phyloP scores from a whole-genome alignment of 495 filamentous ascomycete genomes.

The Podospora conica region DNA sequence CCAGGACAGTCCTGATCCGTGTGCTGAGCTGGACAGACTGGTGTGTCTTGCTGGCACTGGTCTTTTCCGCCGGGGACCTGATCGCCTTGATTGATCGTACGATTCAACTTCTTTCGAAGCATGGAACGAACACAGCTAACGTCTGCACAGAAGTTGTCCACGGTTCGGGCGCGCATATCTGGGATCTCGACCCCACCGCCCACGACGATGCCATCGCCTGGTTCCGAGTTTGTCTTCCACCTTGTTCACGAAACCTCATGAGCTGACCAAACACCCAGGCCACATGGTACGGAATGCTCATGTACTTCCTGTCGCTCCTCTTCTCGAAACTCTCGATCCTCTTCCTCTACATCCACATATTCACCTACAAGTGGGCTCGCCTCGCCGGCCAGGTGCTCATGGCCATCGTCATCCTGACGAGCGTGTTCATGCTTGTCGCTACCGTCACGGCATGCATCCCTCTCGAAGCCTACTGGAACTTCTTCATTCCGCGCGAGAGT shows the following conservation, averaged over 20 bases:
- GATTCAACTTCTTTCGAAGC: background rate
- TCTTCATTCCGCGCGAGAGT: conserved; percentile 7
- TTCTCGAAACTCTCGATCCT: conserved; percentile 36
- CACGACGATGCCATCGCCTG: conserved; percentile 13
- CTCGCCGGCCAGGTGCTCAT: conserved; percentile 26
- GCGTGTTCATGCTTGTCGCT: conserved; percentile 22
- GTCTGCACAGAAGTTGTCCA: conserved; percentile 17
- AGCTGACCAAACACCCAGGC: conserved; percentile 11
- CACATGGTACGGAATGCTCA: conserved; percentile 27
- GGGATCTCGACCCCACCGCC: conserved; percentile 26
- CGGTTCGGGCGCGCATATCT: conserved; percentile 26
- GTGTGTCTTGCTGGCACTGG: conserved; percentile 25
- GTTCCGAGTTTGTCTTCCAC: conserved; percentile 19
- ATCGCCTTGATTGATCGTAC: conserved; percentile 24
- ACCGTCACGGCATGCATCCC: conserved; percentile 29
- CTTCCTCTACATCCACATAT: conserved; percentile 35
- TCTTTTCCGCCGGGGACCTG: conserved; percentile 21
- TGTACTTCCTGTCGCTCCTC: conserved; percentile 24
- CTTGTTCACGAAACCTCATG: background rate
- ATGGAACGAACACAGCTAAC: background rate
- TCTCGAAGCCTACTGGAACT: conserved; percentile 28
- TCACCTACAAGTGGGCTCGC: conserved; percentile 31
- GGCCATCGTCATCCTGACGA: conserved; percentile 18
- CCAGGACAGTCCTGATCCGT: conserved; percentile 19
- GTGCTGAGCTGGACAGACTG: conserved; percentile 26